Evolutionary conservation across 306 rosid genomes (phyloP).

Genomic region (Acacia melanoxylon): DNA sequence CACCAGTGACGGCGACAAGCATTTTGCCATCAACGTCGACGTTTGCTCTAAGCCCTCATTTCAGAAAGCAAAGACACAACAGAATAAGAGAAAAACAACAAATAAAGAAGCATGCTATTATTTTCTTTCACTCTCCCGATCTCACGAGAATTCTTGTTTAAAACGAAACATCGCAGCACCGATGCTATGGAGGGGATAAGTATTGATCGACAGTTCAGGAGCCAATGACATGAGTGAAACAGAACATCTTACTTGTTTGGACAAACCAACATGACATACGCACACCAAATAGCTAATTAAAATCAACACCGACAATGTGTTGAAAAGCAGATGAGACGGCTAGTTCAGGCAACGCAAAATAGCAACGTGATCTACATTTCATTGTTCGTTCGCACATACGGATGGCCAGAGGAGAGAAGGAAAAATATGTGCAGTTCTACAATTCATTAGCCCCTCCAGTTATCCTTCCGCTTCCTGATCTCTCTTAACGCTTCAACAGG

Average conservation of each 20-base stretch:
- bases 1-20: not conserved
- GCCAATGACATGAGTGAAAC: slow-evolving; percentile 32
- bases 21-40: not conserved
- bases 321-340: slow-evolving; percentile 22
- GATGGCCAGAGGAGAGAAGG: slow-evolving; percentile 1
- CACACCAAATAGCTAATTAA: slow-evolving; percentile 7
- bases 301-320: slow-evolving; percentile 13
- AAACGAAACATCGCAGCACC: not conserved
- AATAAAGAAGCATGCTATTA: slow-evolving; percentile 11
- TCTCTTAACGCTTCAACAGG: slow-evolving; percentile 71
- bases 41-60: slow-evolving; percentile 4
- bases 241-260: slow-evolving; percentile 30
- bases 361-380: slow-evolving; percentile 14
- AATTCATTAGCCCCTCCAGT: slow-evolving; percentile 63
- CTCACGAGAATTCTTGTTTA: not conserved
- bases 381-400: slow-evolving; percentile 19
- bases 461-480: slow-evolving; percentile 68
- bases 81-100: not conserved
- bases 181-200: not conserved
- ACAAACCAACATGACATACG: slow-evolving; percentile 30
- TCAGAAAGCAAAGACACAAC: not conserved
- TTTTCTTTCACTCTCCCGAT: slow-evolving; percentile 1
- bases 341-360: slow-evolving; percentile 24
- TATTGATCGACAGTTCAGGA: slow-evolving; percentile 17
- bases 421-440: not conserved